Evolutionary conservation across 139 green algal genomes (phyloP).

Genomic region (Volvox reticuliferus): DNA sequence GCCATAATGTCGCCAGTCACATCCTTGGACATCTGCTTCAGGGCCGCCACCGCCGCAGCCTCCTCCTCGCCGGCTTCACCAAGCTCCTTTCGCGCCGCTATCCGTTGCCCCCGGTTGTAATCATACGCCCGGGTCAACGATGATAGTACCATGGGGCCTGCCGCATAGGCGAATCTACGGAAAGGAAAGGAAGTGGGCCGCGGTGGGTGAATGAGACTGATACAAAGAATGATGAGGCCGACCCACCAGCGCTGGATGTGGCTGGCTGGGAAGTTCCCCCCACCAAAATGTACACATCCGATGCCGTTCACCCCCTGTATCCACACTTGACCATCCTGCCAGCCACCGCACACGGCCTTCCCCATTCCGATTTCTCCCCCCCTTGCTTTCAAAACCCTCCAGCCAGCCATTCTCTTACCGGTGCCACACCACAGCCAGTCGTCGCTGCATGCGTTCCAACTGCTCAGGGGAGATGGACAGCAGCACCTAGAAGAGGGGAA

Average conservation of each 20-base stretch:
- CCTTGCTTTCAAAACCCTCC: no score
- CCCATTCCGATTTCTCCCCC: no score
- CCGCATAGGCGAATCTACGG: slow-evolving; percentile 24
- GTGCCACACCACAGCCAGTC: slow-evolving; percentile 30
- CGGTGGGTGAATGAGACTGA: background rate
- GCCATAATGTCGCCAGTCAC: background rate
- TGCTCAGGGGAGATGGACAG: slow-evolving; percentile 26
- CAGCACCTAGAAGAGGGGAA: background rate
- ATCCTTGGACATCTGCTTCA: background rate
- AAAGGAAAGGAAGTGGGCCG: background rate
- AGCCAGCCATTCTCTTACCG: background rate
- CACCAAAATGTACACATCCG: no score
- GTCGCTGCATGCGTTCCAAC: slow-evolving; percentile 34
- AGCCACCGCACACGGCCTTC: no score
- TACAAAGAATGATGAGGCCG: no score
- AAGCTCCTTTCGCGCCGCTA: background rate
- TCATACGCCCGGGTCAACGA: background rate
- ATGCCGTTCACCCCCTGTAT: no score
- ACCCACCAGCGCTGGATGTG: no score
- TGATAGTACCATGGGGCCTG: background rate
- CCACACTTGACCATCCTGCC: no score
- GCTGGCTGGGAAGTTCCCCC: no score
- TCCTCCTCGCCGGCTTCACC: background rate
- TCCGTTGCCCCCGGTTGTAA: background rate
- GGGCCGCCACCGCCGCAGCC: background rate